Conservation (phyloP, 495 filamentous ascomycete species). For the Chaetomidium leptoderma region DNA sequence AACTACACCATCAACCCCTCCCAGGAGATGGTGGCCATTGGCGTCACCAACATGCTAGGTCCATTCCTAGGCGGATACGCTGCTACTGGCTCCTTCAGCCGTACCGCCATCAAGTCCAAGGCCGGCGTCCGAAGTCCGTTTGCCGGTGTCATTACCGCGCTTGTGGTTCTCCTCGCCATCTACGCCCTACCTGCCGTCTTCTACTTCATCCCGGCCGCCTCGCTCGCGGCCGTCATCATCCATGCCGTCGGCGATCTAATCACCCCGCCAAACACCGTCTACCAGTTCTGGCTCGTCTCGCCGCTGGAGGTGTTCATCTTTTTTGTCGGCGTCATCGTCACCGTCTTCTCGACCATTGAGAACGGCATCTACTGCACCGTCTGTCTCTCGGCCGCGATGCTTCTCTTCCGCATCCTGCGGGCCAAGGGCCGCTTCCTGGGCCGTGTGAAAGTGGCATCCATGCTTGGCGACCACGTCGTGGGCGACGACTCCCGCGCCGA, state of each 20-base stretch:
- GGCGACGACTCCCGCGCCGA: conserved; percentile 46
- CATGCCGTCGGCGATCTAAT: conserved; percentile 95
- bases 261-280: conserved; percentile 87
- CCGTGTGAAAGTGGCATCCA: conserved; percentile 81
- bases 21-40: conserved; percentile 94
- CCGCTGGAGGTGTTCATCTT: conserved; percentile 90
- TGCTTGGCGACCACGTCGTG: conserved; percentile 77
- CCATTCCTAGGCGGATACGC: conserved; percentile 94
- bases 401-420: conserved; percentile 81
- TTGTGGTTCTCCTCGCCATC: conserved; percentile 88
- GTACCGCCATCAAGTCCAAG: conserved; percentile 97
- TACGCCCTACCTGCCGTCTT: conserved; percentile 90
- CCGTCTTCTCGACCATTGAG: conserved; percentile 83
- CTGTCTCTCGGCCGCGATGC: conserved; percentile 65
- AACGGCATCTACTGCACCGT: conserved; percentile 90
- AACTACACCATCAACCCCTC: conserved; percentile 98
- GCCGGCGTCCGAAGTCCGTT: conserved; percentile 92
- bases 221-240: conserved; percentile 91
- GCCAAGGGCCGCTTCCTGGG: conserved; percentile 85
- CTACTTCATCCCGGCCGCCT: conserved; percentile 86
- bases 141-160: conserved; percentile 83
- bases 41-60: conserved; percentile 83
- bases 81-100: conserved; percentile 93
- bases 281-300: conserved; percentile 93
- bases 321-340: conserved; percentile 89